phyloP scores from a whole-genome alignment of 2,329 filamentous ascomycete genomes.

The Lasiodiplodia gonubiensis region DNA sequence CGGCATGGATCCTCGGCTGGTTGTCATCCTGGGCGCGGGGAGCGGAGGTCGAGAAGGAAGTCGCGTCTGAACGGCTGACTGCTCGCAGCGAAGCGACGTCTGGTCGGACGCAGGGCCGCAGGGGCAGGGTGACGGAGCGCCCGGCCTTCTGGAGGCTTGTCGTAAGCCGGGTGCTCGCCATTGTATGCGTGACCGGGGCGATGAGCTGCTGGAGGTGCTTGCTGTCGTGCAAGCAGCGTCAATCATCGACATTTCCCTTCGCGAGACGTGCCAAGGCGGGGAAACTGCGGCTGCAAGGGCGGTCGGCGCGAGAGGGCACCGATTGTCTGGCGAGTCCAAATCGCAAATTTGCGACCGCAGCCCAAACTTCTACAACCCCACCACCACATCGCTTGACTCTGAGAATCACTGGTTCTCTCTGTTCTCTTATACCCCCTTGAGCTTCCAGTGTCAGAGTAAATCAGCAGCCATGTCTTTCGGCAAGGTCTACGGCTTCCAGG shows the following conservation, averaged over 20 bases:
- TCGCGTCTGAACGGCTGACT: constrained; percentile 1
- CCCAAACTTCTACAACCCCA: constrained; percentile 16
- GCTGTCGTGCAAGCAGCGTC: constrained; percentile 3
- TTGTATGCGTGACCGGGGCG: constrained; percentile 7
- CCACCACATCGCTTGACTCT: constrained; percentile 9
- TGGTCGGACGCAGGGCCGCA: constrained; percentile 27
- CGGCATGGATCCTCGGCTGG: constrained; percentile 45
- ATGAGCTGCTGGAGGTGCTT: constrained; percentile 8
- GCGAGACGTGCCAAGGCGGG: constrained; percentile 13
- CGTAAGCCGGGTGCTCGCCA: constrained; percentile 34
- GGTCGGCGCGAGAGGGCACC: constrained; percentile 20
- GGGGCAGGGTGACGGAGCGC: constrained; percentile 34
- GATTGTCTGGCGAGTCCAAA: constrained; percentile 12
- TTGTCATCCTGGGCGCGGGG: constrained; percentile 35
- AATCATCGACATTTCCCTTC: constrained; percentile 19
- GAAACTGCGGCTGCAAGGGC: constrained; percentile 8
- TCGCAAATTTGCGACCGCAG: constrained; percentile 27
- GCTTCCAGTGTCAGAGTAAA: constrained; percentile 11
- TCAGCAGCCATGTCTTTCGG: constrained; percentile 79
- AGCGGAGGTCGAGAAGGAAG: constrained; percentile 43
- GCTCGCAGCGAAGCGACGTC: constrained; percentile 15
- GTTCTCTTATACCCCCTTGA: constrained; percentile 8
- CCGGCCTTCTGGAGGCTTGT: constrained; percentile 38
- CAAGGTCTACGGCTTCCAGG: constrained; percentile 90
- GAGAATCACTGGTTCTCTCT: constrained; percentile 22